Percentiles rank a stretch among this genome's conserved stretches.
Conservation (phyloP, 306 rosid species). For the Crotalaria pallida region DNA sequence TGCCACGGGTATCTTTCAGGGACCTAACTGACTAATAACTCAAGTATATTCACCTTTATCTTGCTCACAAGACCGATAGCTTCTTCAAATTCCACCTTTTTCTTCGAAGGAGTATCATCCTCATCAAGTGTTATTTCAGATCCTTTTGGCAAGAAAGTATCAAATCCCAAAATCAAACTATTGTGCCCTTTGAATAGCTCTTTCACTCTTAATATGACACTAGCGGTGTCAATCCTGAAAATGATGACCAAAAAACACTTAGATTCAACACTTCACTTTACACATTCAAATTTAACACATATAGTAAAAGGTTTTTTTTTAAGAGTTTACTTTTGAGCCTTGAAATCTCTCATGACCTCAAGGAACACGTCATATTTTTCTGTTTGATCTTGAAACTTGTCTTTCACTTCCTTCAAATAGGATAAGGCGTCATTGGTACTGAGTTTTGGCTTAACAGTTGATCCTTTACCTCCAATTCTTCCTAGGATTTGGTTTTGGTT, state of each 20-base stretch:
- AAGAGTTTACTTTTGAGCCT: conserved; percentile 73
- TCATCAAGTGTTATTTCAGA: conserved; percentile 86
- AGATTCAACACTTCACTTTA: background rate
- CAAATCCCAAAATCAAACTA: conserved; percentile 86
- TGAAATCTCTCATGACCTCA: conserved; percentile 94
- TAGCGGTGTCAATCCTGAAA: conserved; percentile 82
- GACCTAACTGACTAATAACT: too few species aligned
- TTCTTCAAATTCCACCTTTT: conserved; percentile 89
- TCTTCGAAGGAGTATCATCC: conserved; percentile 73
- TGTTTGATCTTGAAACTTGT: conserved; percentile 71
- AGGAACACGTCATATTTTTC: conserved; percentile 80
- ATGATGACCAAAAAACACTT: conserved; percentile 16
- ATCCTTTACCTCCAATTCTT: conserved; percentile 24
- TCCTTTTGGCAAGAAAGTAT: conserved; percentile 95
- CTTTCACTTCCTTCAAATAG: conserved; percentile 81
- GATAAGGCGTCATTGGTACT: conserved; percentile 77
- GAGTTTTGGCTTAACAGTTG: conserved; percentile 51
- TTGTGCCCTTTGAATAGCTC: conserved; percentile 91
- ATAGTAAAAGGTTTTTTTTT: background rate
- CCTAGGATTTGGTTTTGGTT: conserved; percentile 58
- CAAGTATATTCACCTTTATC: conserved; percentile 88
- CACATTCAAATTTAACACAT: background rate
- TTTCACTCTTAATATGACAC: conserved; percentile 92
- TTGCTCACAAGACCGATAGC: conserved; percentile 95
- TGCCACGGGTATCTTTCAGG: too few species aligned